Percentiles rank a stretch among this genome's conserved stretches.
Evolutionary conservation across 2,329 filamentous ascomycete genomes (phyloP).

Genomic region (Paraphaeosphaeria minitans): DNA sequence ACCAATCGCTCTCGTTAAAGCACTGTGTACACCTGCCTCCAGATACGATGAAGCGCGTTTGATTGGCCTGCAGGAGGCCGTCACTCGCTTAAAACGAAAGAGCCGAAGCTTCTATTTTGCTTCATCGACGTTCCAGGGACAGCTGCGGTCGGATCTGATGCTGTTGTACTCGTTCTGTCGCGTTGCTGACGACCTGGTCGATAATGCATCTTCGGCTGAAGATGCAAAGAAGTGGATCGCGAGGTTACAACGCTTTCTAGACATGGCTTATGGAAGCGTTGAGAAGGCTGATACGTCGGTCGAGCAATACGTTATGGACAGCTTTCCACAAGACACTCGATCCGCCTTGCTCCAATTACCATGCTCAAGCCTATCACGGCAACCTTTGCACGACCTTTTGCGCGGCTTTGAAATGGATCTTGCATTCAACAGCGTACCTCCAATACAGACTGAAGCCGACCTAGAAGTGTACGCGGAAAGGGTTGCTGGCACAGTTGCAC

Average conservation of each 20-base stretch:
- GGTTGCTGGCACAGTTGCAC: slow-evolving; percentile 74
- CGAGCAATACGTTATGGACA: slow-evolving; percentile 48
- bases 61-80: slow-evolving; percentile 63
- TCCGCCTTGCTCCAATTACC: slow-evolving; percentile 66
- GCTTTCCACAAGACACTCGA: slow-evolving; percentile 59
- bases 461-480: slow-evolving; percentile 68
- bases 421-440: slow-evolving; percentile 54
- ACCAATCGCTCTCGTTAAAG: slow-evolving; percentile 57
- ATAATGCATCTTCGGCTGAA: slow-evolving; percentile 60
- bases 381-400: slow-evolving; percentile 68
- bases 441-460: slow-evolving; percentile 64
- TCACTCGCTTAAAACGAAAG: slow-evolving; percentile 63
- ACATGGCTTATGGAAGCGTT: slow-evolving; percentile 54
- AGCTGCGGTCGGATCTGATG: slow-evolving; percentile 70
- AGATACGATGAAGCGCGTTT: slow-evolving; percentile 65
- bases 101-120: slow-evolving; percentile 77
- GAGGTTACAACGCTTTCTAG: slow-evolving; percentile 63
- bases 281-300: slow-evolving; percentile 16
- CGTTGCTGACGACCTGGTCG: slow-evolving; percentile 74
- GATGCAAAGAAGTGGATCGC: slow-evolving; percentile 64
- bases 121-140: slow-evolving; percentile 70
- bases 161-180: slow-evolving; percentile 76
- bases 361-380: slow-evolving; percentile 58
- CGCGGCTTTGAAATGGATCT: slow-evolving; percentile 73
- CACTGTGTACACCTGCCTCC: slow-evolving; percentile 55